Percentiles rank a stretch among this genome's conserved stretches.
phyloP scores from a whole-genome alignment of 2,329 filamentous ascomycete genomes.

The Ophiocordyceps unilateralis region DNA sequence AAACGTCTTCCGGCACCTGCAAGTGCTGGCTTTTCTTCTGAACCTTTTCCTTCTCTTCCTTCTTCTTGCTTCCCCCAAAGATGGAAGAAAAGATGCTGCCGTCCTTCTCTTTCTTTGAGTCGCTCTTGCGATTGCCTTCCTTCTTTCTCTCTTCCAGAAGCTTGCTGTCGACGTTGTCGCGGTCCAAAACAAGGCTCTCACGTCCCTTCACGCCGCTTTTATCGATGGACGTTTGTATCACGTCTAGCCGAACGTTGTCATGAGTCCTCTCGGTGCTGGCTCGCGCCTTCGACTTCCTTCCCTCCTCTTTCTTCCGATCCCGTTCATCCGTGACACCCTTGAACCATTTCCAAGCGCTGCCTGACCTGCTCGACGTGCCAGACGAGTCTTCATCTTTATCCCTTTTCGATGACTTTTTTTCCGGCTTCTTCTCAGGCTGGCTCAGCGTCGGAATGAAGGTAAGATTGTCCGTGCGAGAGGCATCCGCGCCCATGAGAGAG shows the following conservation, averaged over 20 bases:
- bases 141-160: conserved; percentile 72
- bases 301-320: conserved; percentile 40
- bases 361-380: conserved; percentile 52
- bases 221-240: conserved; percentile 78
- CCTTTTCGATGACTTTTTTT: conserved; percentile 61
- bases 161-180: conserved; percentile 53
- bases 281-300: conserved; percentile 51
- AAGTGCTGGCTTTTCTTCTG: conserved; percentile 61
- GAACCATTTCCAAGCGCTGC: conserved; percentile 53
- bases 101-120: conserved; percentile 81
- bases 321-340: conserved; percentile 59
- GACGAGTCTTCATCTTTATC: conserved; percentile 48
- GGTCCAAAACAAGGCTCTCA: conserved; percentile 71
- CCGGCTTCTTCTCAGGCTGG: conserved; percentile 53
- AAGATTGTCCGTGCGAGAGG: conserved; percentile 53
- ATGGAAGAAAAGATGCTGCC: conserved; percentile 86
- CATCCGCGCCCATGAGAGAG: conserved; percentile 51
- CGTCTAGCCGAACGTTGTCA: conserved; percentile 69
- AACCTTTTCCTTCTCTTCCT: conserved; percentile 55
- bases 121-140: conserved; percentile 56
- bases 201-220: conserved; percentile 45
- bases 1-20: conserved; percentile 63
- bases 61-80: conserved; percentile 82
- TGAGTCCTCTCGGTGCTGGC: conserved; percentile 39
- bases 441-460: conserved; percentile 62